Evolutionary conservation across 805 yeast genomes (phyloP), one percentile per base, ranked within the genome.

Genomic region (Candida sakaeoensis): DNA sequence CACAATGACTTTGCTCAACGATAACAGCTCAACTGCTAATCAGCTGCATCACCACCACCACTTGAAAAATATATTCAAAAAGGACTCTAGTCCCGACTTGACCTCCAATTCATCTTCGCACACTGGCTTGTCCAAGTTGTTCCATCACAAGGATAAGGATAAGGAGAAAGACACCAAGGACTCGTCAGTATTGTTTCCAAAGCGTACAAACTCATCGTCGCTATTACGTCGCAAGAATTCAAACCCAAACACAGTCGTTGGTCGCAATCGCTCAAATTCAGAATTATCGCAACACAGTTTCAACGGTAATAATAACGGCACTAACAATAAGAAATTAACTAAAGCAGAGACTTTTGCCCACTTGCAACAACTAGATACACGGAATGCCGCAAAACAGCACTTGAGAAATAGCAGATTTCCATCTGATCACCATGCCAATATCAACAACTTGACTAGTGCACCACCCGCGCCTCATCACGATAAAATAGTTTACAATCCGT

Each of bases 401-500:
- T 29, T 43, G 19, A 31, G 54, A 39, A 45, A 46, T 24, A 37
- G 41, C 25, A 35, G 41, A 24, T 5, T 37, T 16, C 37, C 47
- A 34, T n/a, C 41, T 2, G 37, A 29, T 26, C 37, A 36, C 16
- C 12, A 30, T n/a, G 10, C 18, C 8, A 25, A 37, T 6, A 28
- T 30, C 12, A 18, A n/a, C 8, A 28, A 28, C 16, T 12, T 28
- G 16, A 16, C 43, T n/a, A 29, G 27, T 23, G 27, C 28, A 8
- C 33, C 41, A 14, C n/a, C n/a, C n/a, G n/a, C n/a, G n/a, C 29
- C 37, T 4, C 36, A 35, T 19, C 39, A 26, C 18, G 70, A 65
- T 16, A 78, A 75, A 42, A 66, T 79, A 52, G 74, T 72, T 32
- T 82, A 80, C 57, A 81, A 81, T 50, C 88, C 88, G 1, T 82